These are phyloP conservation scores for Venustampulla echinocandica DNA, from an alignment of 495 filamentous ascomycete species.

Conservation along the genomic window DNA sequence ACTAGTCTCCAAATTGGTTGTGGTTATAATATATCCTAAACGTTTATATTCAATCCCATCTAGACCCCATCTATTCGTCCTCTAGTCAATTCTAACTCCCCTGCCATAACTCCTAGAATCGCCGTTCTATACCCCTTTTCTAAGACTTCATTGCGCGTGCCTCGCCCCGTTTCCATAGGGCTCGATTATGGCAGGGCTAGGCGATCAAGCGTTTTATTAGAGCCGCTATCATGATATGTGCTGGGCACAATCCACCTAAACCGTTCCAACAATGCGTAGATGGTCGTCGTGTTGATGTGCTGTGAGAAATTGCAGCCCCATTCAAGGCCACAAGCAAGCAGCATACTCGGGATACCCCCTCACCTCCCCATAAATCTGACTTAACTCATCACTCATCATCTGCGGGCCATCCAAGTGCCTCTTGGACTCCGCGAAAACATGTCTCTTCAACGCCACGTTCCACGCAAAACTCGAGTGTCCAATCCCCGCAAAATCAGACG, in stretches of 20 bases:
- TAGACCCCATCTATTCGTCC: too few relatives aligned
- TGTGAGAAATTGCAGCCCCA: neutral
- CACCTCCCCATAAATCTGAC: conserved; percentile 16
- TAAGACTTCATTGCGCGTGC: neutral
- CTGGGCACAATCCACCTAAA: neutral
- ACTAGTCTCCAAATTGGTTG: too few relatives aligned
- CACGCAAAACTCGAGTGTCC: conserved; percentile 17
- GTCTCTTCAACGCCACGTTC: conserved; percentile 18
- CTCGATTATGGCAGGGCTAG: too few relatives aligned
- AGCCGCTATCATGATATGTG: neutral
- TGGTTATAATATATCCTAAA: neutral
- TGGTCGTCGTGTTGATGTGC: neutral
- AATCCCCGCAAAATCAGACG: conserved; percentile 17
- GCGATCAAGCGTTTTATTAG: neutral
- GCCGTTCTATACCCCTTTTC: neutral
- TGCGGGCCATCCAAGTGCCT: conserved; percentile 6
- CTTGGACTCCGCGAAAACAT: conserved; percentile 1
- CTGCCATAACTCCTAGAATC: neutral
- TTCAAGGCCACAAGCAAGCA: conserved; percentile 19
- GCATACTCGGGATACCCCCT: conserved; percentile 17
- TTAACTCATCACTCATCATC: conserved; percentile 15
- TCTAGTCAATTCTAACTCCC: neutral
- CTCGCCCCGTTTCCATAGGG: neutral
- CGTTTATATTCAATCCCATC: neutral
- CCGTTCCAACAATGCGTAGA: neutral